Base-by-base conservation (phyloP, 106 monocot genomes). In the Allium cepa region DNA sequence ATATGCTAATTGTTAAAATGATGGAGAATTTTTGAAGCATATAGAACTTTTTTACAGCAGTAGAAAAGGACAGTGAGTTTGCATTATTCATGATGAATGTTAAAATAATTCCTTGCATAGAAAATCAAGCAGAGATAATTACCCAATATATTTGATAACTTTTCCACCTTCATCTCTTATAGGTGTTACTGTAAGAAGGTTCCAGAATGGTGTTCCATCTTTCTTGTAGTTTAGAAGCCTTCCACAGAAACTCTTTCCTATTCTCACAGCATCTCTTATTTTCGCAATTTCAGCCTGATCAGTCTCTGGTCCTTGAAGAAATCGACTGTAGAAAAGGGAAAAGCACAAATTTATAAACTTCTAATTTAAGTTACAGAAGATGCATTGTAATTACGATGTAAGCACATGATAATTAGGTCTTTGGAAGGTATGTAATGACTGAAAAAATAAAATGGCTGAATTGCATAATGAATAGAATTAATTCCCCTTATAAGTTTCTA, bases 191-290 rank as follows among this genome's bases (percentile, higher is more conserved):
- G 97, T 99, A 13, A 99, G 87, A 73, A 99, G 90, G 72, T 93
- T 99, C 97, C 97, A 99, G 62, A 99, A 99, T 17, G 77, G 84
- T 1, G 76, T 87, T 1, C 97, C 92, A 71, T 99, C 64, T 70
- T 99, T 99, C 69, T 84, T 89, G 66, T 93, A 99, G 71, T 99
- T 99, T 62, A 99, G 79, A 49, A 99, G 74, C 75, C 97, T 84
- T 45, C 97, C 97, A 62, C 97, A 99, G 71, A 77, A 90, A 71
- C 84, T 87, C 52, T 83, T 87, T 63, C 92, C 92, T 52, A 62
- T 78, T 76, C 60, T 77, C 16, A 99, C 76, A 18, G 89, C 89
- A 59, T 87, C 87, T 73, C 92, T 80, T 68, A 99, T 81, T 68
- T 99, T 92, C 56, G 58, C 77, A 71, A 99, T 15, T 72, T 99